Base-by-base conservation (phyloP, 2,329 filamentous ascomycete genomes). In the Lasiodiplodia citricola region DNA sequence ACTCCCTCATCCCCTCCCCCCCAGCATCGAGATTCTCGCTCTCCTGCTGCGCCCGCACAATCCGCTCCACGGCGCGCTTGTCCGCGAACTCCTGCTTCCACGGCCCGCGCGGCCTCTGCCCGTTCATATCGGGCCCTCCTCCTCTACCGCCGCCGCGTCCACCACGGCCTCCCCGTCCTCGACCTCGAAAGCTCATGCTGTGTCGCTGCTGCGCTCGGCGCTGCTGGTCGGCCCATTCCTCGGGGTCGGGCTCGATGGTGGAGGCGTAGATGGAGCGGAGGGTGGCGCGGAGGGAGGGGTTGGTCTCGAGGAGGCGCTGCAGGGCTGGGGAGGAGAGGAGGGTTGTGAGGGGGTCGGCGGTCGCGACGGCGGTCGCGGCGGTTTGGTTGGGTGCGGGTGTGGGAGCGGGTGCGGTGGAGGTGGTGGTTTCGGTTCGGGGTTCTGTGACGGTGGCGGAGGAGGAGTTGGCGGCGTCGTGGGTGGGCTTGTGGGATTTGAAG, bases 221-320 rank as follows among this genome's bases (percentile, higher is more conserved):
- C 6, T 58, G 65, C 25, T 35, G 58, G 10, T 50, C 41, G 41
- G 38, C 58, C 58, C 54, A 44, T 21, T 52, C 56, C 18, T 55
- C n/a, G 6, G 66, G 50, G 14, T 37, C 31, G 4, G 66, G 66
- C 47, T 63, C 66, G 25, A 54, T 10, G 14, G 56, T 68, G 18
- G 66, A 68, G 25, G 56, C 28, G 66, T 68, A 56, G 56, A 68
- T 63, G 56, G 55, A n/a, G 31, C n/a, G 55, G 21, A 68, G 66
- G 18, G n/a, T 50, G 35, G 56, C 2, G 37, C 66, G 66, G 28
- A 68, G 50, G 16, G 44, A n/a, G 21, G 66, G 56, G 50, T 63
- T 25, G 7, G 25, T 51, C 5, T 52, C 35, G 66, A 68, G 38
- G 47, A 68, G 66, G 31, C 5, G 3, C 2, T 38, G 28, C 16